phyloP scores from a whole-genome alignment of 768 basidiomycete species.

The Grammothele lineata region DNA sequence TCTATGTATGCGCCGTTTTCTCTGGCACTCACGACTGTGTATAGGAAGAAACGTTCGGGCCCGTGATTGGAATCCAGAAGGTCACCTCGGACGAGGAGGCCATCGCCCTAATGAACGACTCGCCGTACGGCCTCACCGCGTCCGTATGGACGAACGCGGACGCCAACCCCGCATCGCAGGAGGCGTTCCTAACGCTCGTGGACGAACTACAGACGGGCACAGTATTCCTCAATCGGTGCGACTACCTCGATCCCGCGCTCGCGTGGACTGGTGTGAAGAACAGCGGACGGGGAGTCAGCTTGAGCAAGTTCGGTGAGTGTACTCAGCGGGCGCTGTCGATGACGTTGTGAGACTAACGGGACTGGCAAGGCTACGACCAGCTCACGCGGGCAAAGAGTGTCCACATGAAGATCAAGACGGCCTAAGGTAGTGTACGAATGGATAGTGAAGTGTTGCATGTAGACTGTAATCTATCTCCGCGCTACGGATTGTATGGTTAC shows the following conservation, averaged over 20 bases:
- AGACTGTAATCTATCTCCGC: no score
- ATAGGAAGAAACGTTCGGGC: slow-evolving; percentile 90
- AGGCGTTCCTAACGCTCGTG: slow-evolving; percentile 62
- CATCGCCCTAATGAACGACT: slow-evolving; percentile 91
- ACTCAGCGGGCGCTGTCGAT: not conserved
- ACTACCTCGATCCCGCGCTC: slow-evolving; percentile 88
- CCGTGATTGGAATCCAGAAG: slow-evolving; percentile 90
- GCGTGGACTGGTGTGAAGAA: slow-evolving; percentile 95
- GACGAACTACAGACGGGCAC: slow-evolving; percentile 84
- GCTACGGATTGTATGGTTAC: no score
- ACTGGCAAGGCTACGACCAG: slow-evolving; percentile 72
- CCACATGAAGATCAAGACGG: slow-evolving; percentile 75
- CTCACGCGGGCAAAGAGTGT: slow-evolving; percentile 77
- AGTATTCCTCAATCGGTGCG: slow-evolving; percentile 90
- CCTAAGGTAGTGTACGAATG: not conserved
- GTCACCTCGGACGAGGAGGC: slow-evolving; percentile 87
- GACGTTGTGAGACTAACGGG: not conserved
- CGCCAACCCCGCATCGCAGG: slow-evolving; percentile 54
- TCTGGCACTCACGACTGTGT: no score
- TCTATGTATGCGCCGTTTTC: no score
- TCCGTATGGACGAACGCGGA: slow-evolving; percentile 88
- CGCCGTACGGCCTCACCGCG: slow-evolving; percentile 90
- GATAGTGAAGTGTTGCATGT: no score
- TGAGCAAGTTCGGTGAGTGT: slow-evolving; percentile 80
- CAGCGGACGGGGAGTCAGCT: slow-evolving; percentile 85